phyloP scores from a whole-genome alignment of 2,329 filamentous ascomycete species.

The Sporothrix sp. region DNA sequence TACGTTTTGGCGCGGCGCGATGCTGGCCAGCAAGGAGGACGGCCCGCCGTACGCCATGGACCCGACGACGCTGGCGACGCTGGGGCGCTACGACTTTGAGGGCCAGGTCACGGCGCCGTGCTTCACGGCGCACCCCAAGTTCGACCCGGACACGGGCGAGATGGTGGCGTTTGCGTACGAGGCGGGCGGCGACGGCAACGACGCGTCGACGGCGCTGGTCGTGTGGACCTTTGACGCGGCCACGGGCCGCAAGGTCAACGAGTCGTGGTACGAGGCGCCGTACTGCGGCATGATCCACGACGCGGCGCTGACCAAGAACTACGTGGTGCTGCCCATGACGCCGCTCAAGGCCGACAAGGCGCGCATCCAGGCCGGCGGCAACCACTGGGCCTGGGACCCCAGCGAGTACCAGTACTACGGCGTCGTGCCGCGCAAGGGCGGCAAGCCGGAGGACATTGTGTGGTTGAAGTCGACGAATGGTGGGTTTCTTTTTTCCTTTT shows the following conservation, averaged over 20 bases:
- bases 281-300: constrained; percentile 46
- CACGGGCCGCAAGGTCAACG: constrained; percentile 34
- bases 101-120: constrained; percentile 38
- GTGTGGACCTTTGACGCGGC: constrained; percentile 36
- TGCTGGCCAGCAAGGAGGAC: constrained; percentile 48
- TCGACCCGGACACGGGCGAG: constrained; percentile 41
- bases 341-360: constrained; percentile 37
- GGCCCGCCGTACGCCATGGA: constrained; percentile 42
- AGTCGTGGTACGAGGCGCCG: constrained; percentile 39
- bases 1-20: constrained; percentile 45
- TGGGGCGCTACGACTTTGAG: constrained; percentile 42
- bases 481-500: constrained; percentile 17
- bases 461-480: constrained; percentile 44
- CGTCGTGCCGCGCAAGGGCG: constrained; percentile 40
- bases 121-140: constrained; percentile 44
- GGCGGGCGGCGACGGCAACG: constrained; percentile 33
- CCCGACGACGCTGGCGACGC: constrained; percentile 38
- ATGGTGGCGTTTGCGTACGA: constrained; percentile 44
- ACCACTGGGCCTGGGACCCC: constrained; percentile 44
- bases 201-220: constrained; percentile 34
- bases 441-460: constrained; percentile 41
- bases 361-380: constrained; percentile 34
- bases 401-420: constrained; percentile 47
- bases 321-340: constrained; percentile 37
- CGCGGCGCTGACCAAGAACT: constrained; percentile 38